Percentiles rank a stretch among this genome's conserved stretches.
Evolutionary conservation across 371 early-diverging fungal genomes (phyloP).

Genomic region (Lichtheimia corymbifera): DNA sequence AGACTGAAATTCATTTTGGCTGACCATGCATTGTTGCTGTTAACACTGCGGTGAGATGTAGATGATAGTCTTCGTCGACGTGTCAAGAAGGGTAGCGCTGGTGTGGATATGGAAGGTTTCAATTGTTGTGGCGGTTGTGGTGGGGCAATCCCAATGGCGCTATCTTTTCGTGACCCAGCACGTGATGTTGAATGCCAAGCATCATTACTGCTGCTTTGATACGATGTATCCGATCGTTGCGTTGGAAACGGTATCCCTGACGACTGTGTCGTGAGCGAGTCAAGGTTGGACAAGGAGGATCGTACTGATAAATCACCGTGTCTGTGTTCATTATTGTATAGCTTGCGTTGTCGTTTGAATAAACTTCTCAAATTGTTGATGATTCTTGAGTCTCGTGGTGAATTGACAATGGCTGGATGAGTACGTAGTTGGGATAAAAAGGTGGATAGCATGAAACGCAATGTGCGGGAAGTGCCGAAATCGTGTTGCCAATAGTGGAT

Average conservation of each 20-base stretch:
- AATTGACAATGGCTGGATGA: constrained; percentile 37
- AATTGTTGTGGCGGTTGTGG: constrained; percentile 10
- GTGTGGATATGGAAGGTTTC: constrained; percentile 22
- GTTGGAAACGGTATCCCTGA: background rate
- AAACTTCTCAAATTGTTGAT: constrained; percentile 38
- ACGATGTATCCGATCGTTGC: background rate
- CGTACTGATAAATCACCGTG: constrained; percentile 4
- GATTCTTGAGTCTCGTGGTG: constrained; percentile 48
- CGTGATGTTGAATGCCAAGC: too few species aligned
- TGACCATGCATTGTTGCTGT: constrained; percentile 32
- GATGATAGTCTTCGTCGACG: constrained; percentile 24
- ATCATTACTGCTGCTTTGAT: background rate
- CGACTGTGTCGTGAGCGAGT: background rate
- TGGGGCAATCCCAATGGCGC: constrained; percentile 27
- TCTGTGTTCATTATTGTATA: constrained; percentile 5
- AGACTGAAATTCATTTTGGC: constrained; percentile 32
- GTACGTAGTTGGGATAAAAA: constrained; percentile 45
- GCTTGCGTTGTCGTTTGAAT: constrained; percentile 42
- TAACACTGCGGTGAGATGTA: constrained; percentile 24
- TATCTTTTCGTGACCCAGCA: constrained; percentile 29
- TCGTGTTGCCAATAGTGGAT: constrained; percentile 50
- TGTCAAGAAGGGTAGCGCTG: constrained; percentile 20
- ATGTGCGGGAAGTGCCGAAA: constrained; percentile 41
- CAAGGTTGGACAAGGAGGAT: background rate
- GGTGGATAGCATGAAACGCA: constrained; percentile 48